These are phyloP conservation scores for Neopestalotiopsis sp. DNA, from an alignment of 2,329 filamentous ascomycete genomes.

Conservation along the genomic window DNA sequence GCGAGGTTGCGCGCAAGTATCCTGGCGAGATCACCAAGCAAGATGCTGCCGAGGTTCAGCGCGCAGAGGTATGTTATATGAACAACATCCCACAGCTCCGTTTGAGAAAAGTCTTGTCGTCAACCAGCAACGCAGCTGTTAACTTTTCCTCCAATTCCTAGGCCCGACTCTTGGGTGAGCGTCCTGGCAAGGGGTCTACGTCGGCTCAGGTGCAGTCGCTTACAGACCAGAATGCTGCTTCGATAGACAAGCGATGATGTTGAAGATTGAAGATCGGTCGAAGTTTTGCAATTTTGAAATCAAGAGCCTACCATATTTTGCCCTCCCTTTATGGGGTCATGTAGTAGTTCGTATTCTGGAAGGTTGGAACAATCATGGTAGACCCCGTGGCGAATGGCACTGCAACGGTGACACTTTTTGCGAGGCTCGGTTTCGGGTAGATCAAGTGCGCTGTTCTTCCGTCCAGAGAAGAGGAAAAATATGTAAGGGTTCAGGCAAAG, in stretches of 20 bases:
- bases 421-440: background rate
- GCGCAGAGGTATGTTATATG: slow-evolving; percentile 30
- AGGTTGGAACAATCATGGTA: background rate
- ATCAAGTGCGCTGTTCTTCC: background rate
- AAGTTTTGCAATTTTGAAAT: background rate
- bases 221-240: slow-evolving; percentile 31
- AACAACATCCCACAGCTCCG: no score
- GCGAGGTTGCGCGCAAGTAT: slow-evolving; percentile 36
- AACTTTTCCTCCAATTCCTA: background rate
- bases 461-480: background rate
- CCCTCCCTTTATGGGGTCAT: background rate
- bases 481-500: background rate
- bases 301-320: background rate
- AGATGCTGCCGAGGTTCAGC: slow-evolving; percentile 36
- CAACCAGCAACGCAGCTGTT: background rate
- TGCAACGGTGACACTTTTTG: background rate
- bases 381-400: background rate
- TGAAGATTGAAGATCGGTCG: background rate
- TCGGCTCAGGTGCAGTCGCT: slow-evolving; percentile 35
- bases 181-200: slow-evolving; percentile 31
- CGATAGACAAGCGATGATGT: background rate
- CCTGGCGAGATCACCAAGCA: slow-evolving; percentile 35
- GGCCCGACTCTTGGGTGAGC: slow-evolving; percentile 25
- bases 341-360: background rate
- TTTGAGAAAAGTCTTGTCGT: no score